Base-by-base conservation (phyloP, 1,139 yeast genomes). In the Keqinozyma sinolaborantium region DNA sequence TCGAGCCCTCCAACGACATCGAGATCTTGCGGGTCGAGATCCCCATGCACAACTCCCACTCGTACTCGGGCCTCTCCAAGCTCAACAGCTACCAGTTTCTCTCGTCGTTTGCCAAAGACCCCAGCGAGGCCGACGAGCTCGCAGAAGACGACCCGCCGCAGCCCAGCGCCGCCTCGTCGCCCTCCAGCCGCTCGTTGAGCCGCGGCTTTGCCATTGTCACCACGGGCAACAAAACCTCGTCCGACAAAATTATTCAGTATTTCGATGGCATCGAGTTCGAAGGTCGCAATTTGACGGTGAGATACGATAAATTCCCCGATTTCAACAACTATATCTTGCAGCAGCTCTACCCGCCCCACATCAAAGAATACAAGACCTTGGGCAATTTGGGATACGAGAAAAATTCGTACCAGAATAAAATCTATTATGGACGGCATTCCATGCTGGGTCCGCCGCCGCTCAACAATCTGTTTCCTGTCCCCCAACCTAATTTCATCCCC, bases 201-300 rank as follows among this genome's bases (percentile, higher is more conserved):
- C 69, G 79, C 44, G 88, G 90, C 3, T 80, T 76, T 58, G 88
- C 86, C 1, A 73, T 81, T 23, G 84, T 79, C 1, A 65, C 74
- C 7, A 79, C 81, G 18, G 66, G 63, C 9, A 53, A 70, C 32
- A 58, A 58, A 29, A 62, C 59, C 16, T 73, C 72, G n/a, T 78
- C 84, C 9, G 66, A 64, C 16, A 57, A 56, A 32, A 63, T 81
- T 5, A 78, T 81, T 27, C 52, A 58, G 32, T 41, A 51, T 35
- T 74, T 79, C 46, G 72, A 81, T 47, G 72, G 73, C 21, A 50
- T 54, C 4, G 64, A 56, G 16, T 78, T 79, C 44, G 74, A 76
- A 45, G 84, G 85, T 2, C 62, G 88, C 19, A 58, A 61, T 14
- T 58, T 81, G 28, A 76, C 80, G 2, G 86, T 81, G 2, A 62